Evolutionary conservation across 169 alveolate genomes (phyloP), one percentile per base, ranked within the genome.

Genomic region (Sarcocystis neurona): DNA sequence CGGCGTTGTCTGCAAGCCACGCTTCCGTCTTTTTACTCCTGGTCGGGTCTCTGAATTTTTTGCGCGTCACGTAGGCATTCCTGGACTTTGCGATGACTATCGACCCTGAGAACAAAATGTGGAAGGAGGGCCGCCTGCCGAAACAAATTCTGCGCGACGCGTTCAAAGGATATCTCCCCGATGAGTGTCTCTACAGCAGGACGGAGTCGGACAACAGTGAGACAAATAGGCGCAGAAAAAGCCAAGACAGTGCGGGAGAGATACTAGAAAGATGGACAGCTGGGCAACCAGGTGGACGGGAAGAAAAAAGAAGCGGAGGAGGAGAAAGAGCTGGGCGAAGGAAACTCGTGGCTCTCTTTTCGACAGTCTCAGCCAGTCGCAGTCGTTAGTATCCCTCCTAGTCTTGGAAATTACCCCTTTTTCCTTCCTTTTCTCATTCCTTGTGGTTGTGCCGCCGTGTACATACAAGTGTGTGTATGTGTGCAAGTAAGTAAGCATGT

Each of bases 81-180:
- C 80, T 96, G 89, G 96, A 96, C 0, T 92, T 82, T 34, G 95
- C 93, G 27, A 90, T 93, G 93, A 34, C 86, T 63, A 68, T 93
- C 34, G 94, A 92, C 77, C 96, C 97, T 2, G 89, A 56, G 30
- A 87, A 86, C 63, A 95, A 95, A 89, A 87, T 87, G 92, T 84
- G 90, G 50, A 82, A 46, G 56, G 50, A 70, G 32, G 72, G 58
- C 53, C 87, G 93, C 34, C 15, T 68, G 39, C 97, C 95, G 93
- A 96, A 96, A 89, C 95, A 93, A 92, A 88, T 95, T 41, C 89
- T 96, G 1, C 90, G 97, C 48, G 93, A 93, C 78, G 97, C 97
- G 1, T 93, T 95, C 84, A 50, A 79, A 44, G 92, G 92, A 15
- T 95, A 93, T 89, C 92, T 97, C 77, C 98, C 98, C 8, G 92